Base-by-base conservation (phyloP, 2,329 filamentous ascomycete genomes). In the Dactylellina leptospora region DNA sequence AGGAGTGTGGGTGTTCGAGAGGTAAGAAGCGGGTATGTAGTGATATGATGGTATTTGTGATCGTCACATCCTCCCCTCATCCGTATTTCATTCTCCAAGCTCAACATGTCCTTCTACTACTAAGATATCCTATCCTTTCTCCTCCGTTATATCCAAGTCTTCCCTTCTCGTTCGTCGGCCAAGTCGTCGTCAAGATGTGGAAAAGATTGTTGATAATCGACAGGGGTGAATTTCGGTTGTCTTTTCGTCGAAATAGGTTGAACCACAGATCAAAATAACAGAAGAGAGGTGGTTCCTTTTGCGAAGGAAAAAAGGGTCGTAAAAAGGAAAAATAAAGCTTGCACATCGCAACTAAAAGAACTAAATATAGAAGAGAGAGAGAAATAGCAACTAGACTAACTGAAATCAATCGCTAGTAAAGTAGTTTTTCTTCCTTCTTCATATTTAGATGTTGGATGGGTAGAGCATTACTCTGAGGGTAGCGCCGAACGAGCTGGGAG, bases 401-500 rank as follows among this genome's bases (percentile, higher is more conserved):
- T 59, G 53, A 56, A 58, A 60, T 45, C 33, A 59, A 63, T 72
- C 66, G 66, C 66, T 72, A 72, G 66, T 63, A 38, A 27, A 72
- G 68, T 48, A 16, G 13, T 54, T 54, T 50, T 47, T 51, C 33
- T 55, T 30, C 23, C 8, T 36, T 25, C 16, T 56, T 38, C 28
- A 74, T 77, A 77, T 84, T 90, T 93, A 96, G 90, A 97, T 95
- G 85, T 91, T 92, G 81, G 92, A 96, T 83, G 92, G 92, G 88
- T 96, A 96, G 84, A 96, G 87, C 92, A 96, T 96, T 84, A 96
- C 88, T 84, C 93, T 90, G 85, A 96, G 90, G 80, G 91, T 93
- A 82, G 92, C 92, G 84, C 93, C 92, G 86, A 97, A 97, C 81
- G 91, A 92, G 86, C 93, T 93, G 80, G 95, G 88, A 81, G 95